Evolutionary conservation across 108 stramenopile genomes (phyloP), one percentile per base, ranked within the genome.

Genomic region (Cyclotella distinguenda): DNA sequence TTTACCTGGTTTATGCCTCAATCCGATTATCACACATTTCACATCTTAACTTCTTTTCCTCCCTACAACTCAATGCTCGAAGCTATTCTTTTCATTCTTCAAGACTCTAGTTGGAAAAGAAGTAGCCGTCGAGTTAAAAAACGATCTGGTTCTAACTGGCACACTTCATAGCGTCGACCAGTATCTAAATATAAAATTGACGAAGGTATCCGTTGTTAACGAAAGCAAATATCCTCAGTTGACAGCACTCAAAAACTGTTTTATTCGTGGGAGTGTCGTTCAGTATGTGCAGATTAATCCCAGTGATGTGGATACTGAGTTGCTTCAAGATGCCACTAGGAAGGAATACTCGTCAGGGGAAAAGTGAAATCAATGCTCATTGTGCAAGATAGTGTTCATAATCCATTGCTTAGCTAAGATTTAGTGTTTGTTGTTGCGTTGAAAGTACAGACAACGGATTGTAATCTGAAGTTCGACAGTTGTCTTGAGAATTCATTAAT

Each of bases 1-100:
- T 4, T 16, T 5, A 5, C 16, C 13, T 5, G 13, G 13, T 42
- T 42, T 16, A 42, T 42, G 40, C 40, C 40, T 16, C 5, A 16
- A 42, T 42, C 40, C 16, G 16, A 42, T 4, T 16, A 42, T 4
- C 40, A 5, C 40, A 42, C n/a, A n/a, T n/a, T n/a, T n/a, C n/a
- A n/a, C n/a, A n/a, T n/a, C n/a, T n/a, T n/a, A n/a, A n/a, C n/a
- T n/a, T n/a, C n/a, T n/a, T n/a, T n/a, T n/a, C n/a, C n/a, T n/a
- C n/a, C n/a, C n/a, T n/a, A n/a, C n/a, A n/a, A n/a, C n/a, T n/a
- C n/a, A n/a, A n/a, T n/a, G n/a, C n/a, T n/a, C n/a, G n/a, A 67
- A 97, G 99, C 81, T 99, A 66, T 99, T 99, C 74, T 91, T 93
- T 59, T 97, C 97, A 33, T 98, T 99, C 66, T 99, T 99, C 97